Conservation (phyloP, 1,284 basidiomycete genomes). For the Mycosarcoma mackinlayi region DNA sequence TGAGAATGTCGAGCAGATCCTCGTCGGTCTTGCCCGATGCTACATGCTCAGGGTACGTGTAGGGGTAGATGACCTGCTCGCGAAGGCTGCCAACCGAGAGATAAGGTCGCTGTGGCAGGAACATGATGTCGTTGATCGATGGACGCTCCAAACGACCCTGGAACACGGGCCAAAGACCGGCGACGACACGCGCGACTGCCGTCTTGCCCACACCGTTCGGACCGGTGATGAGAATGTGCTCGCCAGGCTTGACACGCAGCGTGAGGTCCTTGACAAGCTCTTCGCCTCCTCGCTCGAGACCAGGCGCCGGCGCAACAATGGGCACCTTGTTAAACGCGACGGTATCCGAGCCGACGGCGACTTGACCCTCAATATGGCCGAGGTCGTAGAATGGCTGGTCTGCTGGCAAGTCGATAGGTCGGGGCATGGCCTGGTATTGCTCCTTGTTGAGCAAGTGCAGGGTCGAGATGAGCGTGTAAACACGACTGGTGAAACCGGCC, state of each 20-base stretch:
- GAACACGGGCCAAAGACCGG: constrained; percentile 82
- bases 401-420: constrained; percentile 54
- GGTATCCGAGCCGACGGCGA: constrained; percentile 29
- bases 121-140: constrained; percentile 75
- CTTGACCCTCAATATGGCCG: constrained; percentile 69
- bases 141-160: constrained; percentile 67
- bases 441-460: constrained; percentile 73
- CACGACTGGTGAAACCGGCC: constrained; percentile 87
- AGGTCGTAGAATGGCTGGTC: constrained; percentile 63
- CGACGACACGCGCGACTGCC: constrained; percentile 87
- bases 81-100: constrained; percentile 86
- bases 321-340: constrained; percentile 73
- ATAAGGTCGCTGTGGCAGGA: constrained; percentile 91
- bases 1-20: constrained; percentile 79
- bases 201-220: constrained; percentile 88
- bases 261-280: constrained; percentile 80
- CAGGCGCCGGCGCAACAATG: constrained; percentile 77
- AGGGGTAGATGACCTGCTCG: constrained; percentile 77
- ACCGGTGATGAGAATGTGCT: constrained; percentile 94
- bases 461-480: constrained; percentile 87
- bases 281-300: constrained; percentile 72
- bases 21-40: constrained; percentile 74
- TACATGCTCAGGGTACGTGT: constrained; percentile 62
- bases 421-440: constrained; percentile 61
- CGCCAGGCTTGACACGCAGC: constrained; percentile 78